These are phyloP conservation scores for Russula emetica DNA, from an alignment of 768 basidiomycete species.

Conservation along the genomic window DNA sequence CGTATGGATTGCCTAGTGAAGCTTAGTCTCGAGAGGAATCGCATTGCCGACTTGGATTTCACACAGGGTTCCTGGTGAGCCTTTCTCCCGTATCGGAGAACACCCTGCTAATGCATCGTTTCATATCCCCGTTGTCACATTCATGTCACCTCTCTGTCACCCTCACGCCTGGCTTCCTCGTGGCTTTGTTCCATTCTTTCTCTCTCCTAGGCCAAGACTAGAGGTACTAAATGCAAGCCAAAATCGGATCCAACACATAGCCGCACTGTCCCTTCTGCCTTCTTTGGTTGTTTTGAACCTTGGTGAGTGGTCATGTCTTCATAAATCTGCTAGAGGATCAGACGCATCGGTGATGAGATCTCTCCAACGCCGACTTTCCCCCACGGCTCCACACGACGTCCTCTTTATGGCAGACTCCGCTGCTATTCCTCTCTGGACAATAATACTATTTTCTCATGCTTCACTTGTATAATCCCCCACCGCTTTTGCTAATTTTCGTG, in stretches of 20 bases:
- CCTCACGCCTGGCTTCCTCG: slow-evolving; percentile 17
- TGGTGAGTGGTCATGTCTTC: slow-evolving; percentile 51
- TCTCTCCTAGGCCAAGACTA: slow-evolving; percentile 42
- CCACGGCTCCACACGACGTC: slow-evolving; percentile 14
- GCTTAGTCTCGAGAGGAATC: slow-evolving; percentile 76
- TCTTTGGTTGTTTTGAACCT: slow-evolving; percentile 72
- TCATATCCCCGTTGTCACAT: slow-evolving; percentile 27
- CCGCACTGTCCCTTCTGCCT: slow-evolving; percentile 57
- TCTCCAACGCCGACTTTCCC: slow-evolving; percentile 20
- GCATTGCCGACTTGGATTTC: slow-evolving; percentile 59
- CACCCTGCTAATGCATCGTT: slow-evolving; percentile 15
- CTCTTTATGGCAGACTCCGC: slow-evolving; percentile 26
- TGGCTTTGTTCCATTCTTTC: slow-evolving; percentile 20
- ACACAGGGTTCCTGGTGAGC: slow-evolving; percentile 62
- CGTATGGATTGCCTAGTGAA: slow-evolving; percentile 77
- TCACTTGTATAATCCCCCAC: slow-evolving; percentile 10
- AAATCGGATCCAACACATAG: slow-evolving; percentile 60
- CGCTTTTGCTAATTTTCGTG: slow-evolving; percentile 22
- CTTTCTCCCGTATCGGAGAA: slow-evolving; percentile 26
- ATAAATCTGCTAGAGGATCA: slow-evolving; percentile 3
- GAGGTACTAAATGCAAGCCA: slow-evolving; percentile 80
- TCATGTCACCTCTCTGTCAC: slow-evolving; percentile 19
- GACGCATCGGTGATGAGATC: slow-evolving; percentile 23
- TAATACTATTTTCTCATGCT: slow-evolving; percentile 7
- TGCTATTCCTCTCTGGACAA: slow-evolving; percentile 5